Base-by-base conservation (phyloP, 1,284 basidiomycete genomes). In the Neotropicomus parvogracilis region DNA sequence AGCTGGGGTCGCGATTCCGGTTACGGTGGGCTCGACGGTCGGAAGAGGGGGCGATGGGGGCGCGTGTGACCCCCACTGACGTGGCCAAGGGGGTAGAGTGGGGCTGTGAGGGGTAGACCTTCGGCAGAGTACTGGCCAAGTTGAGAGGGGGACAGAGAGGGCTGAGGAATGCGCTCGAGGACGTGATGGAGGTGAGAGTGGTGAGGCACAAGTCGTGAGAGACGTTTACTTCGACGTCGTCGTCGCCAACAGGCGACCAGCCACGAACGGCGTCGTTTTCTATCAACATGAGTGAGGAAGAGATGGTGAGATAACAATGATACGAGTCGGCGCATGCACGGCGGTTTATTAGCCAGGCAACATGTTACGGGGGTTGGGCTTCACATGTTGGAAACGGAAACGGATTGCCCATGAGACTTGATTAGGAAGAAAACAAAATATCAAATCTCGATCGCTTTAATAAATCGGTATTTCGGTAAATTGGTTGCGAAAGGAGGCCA, bases 1-100 rank as follows among this genome's bases (percentile, higher is more conserved):
- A 88, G 20, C 73, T 73, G 0, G 83, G 74, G 55, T 82, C 60
- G 45, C 68, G 62, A 50, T 58, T 50, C 19, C 65, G 63, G 39
- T 74, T 65, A 12, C 63, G 57, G 32, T 67, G 64, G 6, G 64
- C 54, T 2, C 66, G 58, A 31, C 63, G 63, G 20, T 62, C 62
- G 3, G 66, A 67, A 5, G 63, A 68, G 14, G 65, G 54, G 24
- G 64, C 59, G 12, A 54, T 47, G 11, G 53, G n/a, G 7, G 50
- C 19, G 16, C 31, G 48, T 10, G 43, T 13, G 32, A 19, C 12
- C 10, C 27, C 35, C 2, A 43, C 38, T n/a, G 31, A 43, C 13
- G 49, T 31, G 16, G 31, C 6, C 2, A 31, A n/a, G 8, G 43
- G 27, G 9, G 26, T n/a, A 10, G 35, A n/a, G 2, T 46, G 37